A percentile compares a stretch with the other conserved stretches of the same genome.
Conservation (phyloP, 495 filamentous ascomycete species). For the Cryomyces minteri region DNA sequence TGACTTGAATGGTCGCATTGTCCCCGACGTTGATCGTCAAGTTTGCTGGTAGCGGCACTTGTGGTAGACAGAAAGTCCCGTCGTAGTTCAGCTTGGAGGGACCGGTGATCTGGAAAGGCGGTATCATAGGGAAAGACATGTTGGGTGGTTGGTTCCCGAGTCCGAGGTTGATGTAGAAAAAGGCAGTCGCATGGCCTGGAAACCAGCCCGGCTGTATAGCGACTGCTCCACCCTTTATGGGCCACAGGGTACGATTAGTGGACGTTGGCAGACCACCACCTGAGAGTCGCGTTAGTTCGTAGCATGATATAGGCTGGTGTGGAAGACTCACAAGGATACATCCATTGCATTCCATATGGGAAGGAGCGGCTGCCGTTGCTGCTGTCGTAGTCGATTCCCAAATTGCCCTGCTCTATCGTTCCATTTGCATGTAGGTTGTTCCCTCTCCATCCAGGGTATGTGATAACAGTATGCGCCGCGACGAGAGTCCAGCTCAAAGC, state of each 20-base stretch:
- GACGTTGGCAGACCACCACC: conserved; percentile 72
- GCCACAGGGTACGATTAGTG: conserved; percentile 82
- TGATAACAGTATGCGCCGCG: conserved; percentile 71
- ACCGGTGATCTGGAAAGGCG: conserved; percentile 72
- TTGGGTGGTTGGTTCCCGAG: conserved; percentile 68
- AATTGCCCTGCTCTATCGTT: conserved; percentile 17
- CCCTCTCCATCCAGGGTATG: conserved; percentile 87
- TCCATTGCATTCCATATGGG: conserved; percentile 95
- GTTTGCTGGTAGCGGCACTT: conserved; percentile 70
- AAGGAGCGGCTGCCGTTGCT: conserved; percentile 28
- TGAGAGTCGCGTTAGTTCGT: conserved; percentile 17
- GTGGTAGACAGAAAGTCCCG: conserved; percentile 75
- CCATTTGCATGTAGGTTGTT: conserved; percentile 76
- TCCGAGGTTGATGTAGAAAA: conserved; percentile 89
- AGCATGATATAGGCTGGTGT: not conserved
- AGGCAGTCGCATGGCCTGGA: conserved; percentile 65
- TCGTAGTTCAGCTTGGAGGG: conserved; percentile 66
- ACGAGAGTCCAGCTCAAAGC: conserved; percentile 22
- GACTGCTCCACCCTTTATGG: conserved; percentile 66
- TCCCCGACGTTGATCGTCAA: conserved; percentile 58
- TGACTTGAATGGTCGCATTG: conserved; percentile 85
- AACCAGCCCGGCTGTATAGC: conserved; percentile 92
- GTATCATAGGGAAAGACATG: conserved; percentile 70
- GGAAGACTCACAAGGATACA: conserved; percentile 73
- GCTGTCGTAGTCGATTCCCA: conserved; percentile 23